Base-by-base conservation (phyloP, 139 green algal species). In the Marvania coccoides region DNA sequence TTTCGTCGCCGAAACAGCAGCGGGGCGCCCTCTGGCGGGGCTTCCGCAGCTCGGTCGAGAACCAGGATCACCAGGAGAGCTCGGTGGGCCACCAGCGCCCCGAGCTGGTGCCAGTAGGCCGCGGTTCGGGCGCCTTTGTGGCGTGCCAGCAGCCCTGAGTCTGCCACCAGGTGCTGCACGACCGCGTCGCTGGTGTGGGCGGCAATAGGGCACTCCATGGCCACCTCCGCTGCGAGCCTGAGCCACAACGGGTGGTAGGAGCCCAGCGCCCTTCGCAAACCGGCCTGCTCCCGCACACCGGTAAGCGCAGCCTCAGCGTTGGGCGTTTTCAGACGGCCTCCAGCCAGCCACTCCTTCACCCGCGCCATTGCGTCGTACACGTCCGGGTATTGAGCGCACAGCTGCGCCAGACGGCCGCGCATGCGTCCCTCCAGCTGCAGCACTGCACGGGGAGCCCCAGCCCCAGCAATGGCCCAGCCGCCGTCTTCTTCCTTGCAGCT, bases 161-260 rank as follows among this genome's bases (percentile, higher is more conserved):
- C 14, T 48, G 2, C 5, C 35, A 67, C 8, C 5, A 40, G 9
- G 23, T 31, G 2, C 12, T 6, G 12, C n/a, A 70, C 12, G 53
- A 60, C 8, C 15, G 8, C 19, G n/a, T 63, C 26, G 2, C 12
- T 51, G 6, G 29, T n/a, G 6, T 3, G 2, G 8, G 58, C 34
- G 19, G 14, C 10, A n/a, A 5, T 28, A 63, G 29, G 47, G 26
- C 30, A 15, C 31, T 65, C 68, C 12, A 80, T 23, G 1, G 85
- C 55, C 5, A 67, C 75, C 63, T 92, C 76, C 30, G 88, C 47
- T 1, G 73, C 87, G 12, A 87, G 56, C 8, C 68, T 70, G 71
- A 96, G 81, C 90, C 90, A 96, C 60, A 95, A 87, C 0, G 87
- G 84, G 61, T 96, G 76, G 76, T 95, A 96, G 30, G 53, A 69